Base-by-base conservation (phyloP, 345 rosid species). In the Syzygium jambos region DNA sequence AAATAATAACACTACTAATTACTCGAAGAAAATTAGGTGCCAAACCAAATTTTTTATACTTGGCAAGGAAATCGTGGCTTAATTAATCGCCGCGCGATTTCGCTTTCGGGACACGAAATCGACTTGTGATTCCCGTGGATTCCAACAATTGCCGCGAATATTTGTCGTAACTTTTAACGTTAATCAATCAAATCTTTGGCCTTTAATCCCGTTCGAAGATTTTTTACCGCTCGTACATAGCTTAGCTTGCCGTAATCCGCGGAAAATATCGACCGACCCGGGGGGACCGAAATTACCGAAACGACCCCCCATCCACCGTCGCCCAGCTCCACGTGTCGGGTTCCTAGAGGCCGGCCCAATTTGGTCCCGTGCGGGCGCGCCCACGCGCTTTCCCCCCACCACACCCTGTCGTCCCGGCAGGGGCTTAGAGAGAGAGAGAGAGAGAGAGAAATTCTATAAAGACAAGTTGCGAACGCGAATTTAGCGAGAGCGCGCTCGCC, bases 401-500 rank as follows among this genome's bases (percentile, higher is more conserved):
- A 43, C 7, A 6, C 46, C 34, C 73, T 23, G 27, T 34, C 49
- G 82, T 19, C 43, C 82, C 82, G 49, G 49, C 82, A 5, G 80
- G 80, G 82, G 21, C 27, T 7, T 4, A 17, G 46, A 65, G 78
- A 34, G 43, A 34, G 38, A 68, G 46, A 68, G 46, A 9, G 77
- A 29, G 77, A 19, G 78, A 43, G 78, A 38, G 49, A 73, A 38
- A 73, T 73, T 87, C 88, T 87, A 87, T 87, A 87, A 87, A 87
- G 77, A 54, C 86, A 88, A 43, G 29, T 88, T 54, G 25, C 3
- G 4, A 5, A 7, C 38, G 11, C 9, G 27, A 73, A 73, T 73
- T 34, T 11, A 73, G 82, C 82, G 7, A 9, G 10, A 19, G 1
- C 46, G 46, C 68, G 68, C 34, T 55, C 57, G 29, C 4, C 57